Conservation (phyloP, 2,329 filamentous ascomycete genomes). For the Exophiala sideris region DNA sequence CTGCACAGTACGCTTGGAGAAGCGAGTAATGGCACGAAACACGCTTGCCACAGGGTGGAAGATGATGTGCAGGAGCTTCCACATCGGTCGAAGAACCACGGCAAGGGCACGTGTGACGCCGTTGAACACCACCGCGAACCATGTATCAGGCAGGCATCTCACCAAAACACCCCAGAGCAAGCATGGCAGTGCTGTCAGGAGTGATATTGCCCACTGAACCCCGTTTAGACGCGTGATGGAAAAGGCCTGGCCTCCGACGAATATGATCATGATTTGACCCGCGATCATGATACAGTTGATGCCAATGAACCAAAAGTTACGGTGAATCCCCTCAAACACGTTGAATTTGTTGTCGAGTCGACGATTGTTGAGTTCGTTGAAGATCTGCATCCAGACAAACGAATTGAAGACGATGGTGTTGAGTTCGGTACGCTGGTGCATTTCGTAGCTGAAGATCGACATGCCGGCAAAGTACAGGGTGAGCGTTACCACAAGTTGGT, state of each 20-base stretch:
- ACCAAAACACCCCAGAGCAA: slow-evolving; percentile 79
- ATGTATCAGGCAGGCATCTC: slow-evolving; percentile 74
- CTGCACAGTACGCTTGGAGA: slow-evolving; percentile 23
- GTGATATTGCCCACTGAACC: slow-evolving; percentile 82
- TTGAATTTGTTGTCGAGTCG: slow-evolving; percentile 94
- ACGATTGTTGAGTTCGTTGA: slow-evolving; percentile 97
- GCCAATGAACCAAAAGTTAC: slow-evolving; percentile 83
- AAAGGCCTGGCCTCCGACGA: slow-evolving; percentile 79
- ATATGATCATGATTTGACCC: slow-evolving; percentile 85
- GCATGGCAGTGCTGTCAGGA: slow-evolving; percentile 79
- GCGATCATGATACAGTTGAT: slow-evolving; percentile 87
- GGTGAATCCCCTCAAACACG: slow-evolving; percentile 81
- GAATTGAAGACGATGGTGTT: slow-evolving; percentile 92
- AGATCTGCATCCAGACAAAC: slow-evolving; percentile 99
- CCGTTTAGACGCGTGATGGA: slow-evolving; percentile 66
- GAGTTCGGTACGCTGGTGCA: slow-evolving; percentile 52
- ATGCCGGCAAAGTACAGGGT: slow-evolving; percentile 74
- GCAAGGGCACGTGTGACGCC: slow-evolving; percentile 55
- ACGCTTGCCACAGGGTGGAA: slow-evolving; percentile 33
- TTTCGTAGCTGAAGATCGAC: slow-evolving; percentile 57
- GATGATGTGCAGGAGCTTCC: slow-evolving; percentile 31
- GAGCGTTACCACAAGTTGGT: slow-evolving; percentile 76
- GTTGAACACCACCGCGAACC: slow-evolving; percentile 42
- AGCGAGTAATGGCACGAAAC: slow-evolving; percentile 24
- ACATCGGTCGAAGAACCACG: slow-evolving; percentile 45